Percentiles rank a stretch among this genome's conserved stretches.
Conservation (phyloP, 129 eudicot genomes). For the Flaveria trinervia region DNA sequence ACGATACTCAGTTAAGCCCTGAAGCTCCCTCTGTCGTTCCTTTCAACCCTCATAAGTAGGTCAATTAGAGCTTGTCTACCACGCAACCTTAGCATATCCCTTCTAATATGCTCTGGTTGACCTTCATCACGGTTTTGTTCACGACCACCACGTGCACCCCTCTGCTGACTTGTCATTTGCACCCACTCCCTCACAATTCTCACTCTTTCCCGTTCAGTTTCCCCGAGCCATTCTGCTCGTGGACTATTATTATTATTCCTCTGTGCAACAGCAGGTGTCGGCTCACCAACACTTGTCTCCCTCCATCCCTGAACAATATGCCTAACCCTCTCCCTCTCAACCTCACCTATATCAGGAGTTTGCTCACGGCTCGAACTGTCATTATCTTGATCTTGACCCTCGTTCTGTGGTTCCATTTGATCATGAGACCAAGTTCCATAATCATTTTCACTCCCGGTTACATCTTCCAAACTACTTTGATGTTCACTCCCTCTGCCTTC, state of each 20-base stretch:
- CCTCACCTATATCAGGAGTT: slow-evolving; percentile 96
- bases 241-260: slow-evolving; percentile 52
- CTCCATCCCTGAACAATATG: slow-evolving; percentile 97
- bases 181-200: slow-evolving; percentile 98
- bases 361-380: slow-evolving; percentile 73
- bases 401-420: slow-evolving; percentile 52
- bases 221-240: slow-evolving; percentile 97
- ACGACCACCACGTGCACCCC: slow-evolving; percentile 62
- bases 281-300: slow-evolving; percentile 79
- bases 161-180: slow-evolving; percentile 92
- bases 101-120: slow-evolving; percentile 82
- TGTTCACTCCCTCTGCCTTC: slow-evolving; percentile 62
- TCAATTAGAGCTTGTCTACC: slow-evolving; percentile 95
- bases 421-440: slow-evolving; percentile 69
- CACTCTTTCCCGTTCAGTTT: slow-evolving; percentile 94
- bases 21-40: slow-evolving; percentile 96
- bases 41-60: slow-evolving; percentile 84
- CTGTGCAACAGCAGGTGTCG: slow-evolving; percentile 48
- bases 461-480: slow-evolving; percentile 64
- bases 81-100: slow-evolving; percentile 87
- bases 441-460: slow-evolving; percentile 72
- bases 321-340: slow-evolving; percentile 97
- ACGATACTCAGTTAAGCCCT: slow-evolving; percentile 83
- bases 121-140: slow-evolving; percentile 60
- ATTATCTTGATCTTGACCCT: slow-evolving; percentile 51